Evolutionary conservation across 306 rosid genomes (phyloP).

Genomic region (Morella rubra): DNA sequence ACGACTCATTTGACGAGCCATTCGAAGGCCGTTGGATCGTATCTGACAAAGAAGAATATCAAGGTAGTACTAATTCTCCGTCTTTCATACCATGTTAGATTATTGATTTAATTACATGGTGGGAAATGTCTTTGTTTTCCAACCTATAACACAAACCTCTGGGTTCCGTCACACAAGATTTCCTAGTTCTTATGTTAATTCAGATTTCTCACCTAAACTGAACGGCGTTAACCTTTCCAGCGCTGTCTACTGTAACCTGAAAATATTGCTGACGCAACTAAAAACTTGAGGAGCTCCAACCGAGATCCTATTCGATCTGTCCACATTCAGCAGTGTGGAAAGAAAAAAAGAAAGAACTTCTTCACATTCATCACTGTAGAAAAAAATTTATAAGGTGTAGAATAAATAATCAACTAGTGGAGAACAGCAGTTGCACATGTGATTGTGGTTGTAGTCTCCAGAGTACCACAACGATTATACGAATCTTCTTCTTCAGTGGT

Average conservation of each 20-base stretch:
- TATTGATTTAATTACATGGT: neutral
- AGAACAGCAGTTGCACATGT: neutral
- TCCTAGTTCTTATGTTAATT: no score
- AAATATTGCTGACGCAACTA: no score
- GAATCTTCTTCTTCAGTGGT: neutral
- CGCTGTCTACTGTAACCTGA: no score
- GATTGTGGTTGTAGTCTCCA: neutral
- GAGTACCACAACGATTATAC: neutral
- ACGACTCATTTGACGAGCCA: constrained; percentile 80
- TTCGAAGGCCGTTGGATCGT: constrained; percentile 80
- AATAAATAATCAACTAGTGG: neutral
- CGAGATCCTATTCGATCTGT: no score
- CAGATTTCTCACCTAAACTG: no score
- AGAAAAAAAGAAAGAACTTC: no score
- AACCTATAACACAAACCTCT: neutral
- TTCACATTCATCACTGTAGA: no score
- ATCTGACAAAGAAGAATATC: constrained; percentile 65
- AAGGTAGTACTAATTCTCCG: constrained; percentile 39
- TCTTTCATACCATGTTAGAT: neutral
- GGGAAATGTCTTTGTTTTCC: neutral
- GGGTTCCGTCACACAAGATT: neutral
- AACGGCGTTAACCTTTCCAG: no score
- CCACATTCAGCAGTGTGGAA: no score
- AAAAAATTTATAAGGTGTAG: no score
- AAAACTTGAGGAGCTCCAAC: no score